phyloP scores from a whole-genome alignment of 352 stramenopile genomes.

The Globisporangium cederbergense region DNA sequence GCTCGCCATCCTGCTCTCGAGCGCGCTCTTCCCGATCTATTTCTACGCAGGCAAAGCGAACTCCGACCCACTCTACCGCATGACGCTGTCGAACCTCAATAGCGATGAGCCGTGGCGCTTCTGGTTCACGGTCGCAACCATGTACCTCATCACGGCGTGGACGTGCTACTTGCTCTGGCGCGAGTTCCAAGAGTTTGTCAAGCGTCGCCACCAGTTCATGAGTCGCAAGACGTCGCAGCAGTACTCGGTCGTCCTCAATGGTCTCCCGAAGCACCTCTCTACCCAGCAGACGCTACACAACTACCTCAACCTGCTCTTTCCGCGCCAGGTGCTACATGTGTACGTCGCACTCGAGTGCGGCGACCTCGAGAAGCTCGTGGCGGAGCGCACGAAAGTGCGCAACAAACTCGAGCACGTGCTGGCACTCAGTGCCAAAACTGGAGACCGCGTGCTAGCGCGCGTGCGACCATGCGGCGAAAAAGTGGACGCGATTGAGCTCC shows the following conservation, averaged over 20 bases:
- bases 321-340: slow-evolving; percentile 58
- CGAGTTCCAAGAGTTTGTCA: slow-evolving; percentile 74
- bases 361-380: slow-evolving; percentile 70
- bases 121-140: slow-evolving; percentile 56
- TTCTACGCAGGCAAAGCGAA: slow-evolving; percentile 44
- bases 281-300: slow-evolving; percentile 76
- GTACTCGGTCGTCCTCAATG: slow-evolving; percentile 78
- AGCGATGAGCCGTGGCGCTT: slow-evolving; percentile 56
- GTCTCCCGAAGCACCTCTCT: slow-evolving; percentile 63
- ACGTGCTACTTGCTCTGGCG: slow-evolving; percentile 63
- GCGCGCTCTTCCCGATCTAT: slow-evolving; percentile 75
- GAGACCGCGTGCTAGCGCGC: slow-evolving; percentile 50
- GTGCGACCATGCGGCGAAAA: slow-evolving; percentile 35
- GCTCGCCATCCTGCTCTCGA: slow-evolving; percentile 56
- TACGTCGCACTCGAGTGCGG: slow-evolving; percentile 77
- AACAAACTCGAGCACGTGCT: slow-evolving; percentile 68
- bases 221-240: slow-evolving; percentile 56
- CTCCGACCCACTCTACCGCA: slow-evolving; percentile 45
- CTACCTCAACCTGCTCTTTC: slow-evolving; percentile 75
- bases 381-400: slow-evolving; percentile 61
- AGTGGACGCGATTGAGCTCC: slow-evolving; percentile 72
- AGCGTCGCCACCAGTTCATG: slow-evolving; percentile 76
- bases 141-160: slow-evolving; percentile 60
- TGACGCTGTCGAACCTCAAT: slow-evolving; percentile 66
- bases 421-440: slow-evolving; percentile 52